phyloP scores from a whole-genome alignment of 805 yeast species.

The Zygosaccharomyces lentus region DNA sequence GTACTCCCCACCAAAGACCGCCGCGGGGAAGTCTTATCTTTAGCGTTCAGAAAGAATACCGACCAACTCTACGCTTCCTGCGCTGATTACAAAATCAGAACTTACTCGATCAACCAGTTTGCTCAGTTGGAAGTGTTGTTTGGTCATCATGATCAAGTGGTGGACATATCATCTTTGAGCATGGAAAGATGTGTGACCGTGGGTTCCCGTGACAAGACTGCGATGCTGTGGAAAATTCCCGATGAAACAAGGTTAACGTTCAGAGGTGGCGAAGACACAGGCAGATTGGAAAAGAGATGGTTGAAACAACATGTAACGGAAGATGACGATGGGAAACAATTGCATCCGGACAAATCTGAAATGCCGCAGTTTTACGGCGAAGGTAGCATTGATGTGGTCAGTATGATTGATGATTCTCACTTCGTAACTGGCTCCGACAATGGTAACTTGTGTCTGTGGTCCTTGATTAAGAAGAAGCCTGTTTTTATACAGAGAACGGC shows the following conservation, averaged over 20 bases:
- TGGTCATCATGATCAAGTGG: conserved; percentile 91
- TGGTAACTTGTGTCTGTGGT: conserved; percentile 88
- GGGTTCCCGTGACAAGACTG: conserved; percentile 92
- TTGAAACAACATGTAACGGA: conserved; percentile 32
- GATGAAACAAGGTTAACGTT: conserved; percentile 93
- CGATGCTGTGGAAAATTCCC: conserved; percentile 93
- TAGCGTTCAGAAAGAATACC: conserved; percentile 72
- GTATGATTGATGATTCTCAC: conserved; percentile 88
- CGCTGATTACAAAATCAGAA: conserved; percentile 85
- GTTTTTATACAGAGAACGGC: conserved; percentile 61
- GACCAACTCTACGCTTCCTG: conserved; percentile 90
- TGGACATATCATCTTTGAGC: conserved; percentile 73
- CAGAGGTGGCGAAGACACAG: conserved; percentile 75
- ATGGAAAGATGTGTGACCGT: conserved; percentile 94
- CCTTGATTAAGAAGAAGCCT: conserved; percentile 85
- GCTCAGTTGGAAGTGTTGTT: conserved; percentile 87
- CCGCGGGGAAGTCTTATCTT: conserved; percentile 65
- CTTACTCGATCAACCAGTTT: conserved; percentile 78
- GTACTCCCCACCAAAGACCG: conserved; percentile 72
- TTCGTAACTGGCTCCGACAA: conserved; percentile 95
- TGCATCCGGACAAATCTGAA: conserved; percentile 30
- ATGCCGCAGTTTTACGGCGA: conserved; percentile 52
- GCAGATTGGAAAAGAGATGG: conserved; percentile 39
- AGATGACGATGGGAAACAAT: conserved; percentile 30
- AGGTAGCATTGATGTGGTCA: conserved; percentile 85